phyloP scores from a whole-genome alignment of 768 basidiomycete genomes.

The Leccinum barrowsii region DNA sequence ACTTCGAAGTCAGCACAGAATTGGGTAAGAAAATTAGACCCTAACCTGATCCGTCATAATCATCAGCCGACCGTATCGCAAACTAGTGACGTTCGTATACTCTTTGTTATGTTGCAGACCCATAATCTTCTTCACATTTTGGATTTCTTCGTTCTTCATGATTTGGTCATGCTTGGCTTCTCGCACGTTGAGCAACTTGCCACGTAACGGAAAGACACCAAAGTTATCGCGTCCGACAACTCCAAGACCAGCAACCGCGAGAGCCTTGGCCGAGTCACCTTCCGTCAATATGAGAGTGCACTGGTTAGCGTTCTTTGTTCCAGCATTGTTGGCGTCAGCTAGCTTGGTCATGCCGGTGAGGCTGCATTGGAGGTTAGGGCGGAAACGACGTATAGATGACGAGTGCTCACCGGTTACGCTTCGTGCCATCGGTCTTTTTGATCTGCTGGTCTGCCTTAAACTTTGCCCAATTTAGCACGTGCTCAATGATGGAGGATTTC shows the following conservation, averaged over 20 bases:
- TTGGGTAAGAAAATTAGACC: not conserved
- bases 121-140: constrained; percentile 97
- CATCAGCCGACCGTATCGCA: constrained; percentile 95
- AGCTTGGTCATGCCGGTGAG: constrained; percentile 90
- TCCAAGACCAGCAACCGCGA: constrained; percentile 90
- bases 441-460: constrained; percentile 95
- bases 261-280: constrained; percentile 97
- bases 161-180: constrained; percentile 96
- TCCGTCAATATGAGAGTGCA: constrained; percentile 98
- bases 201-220: constrained; percentile 96
- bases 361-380: constrained; percentile 37
- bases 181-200: constrained; percentile 94
- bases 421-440: constrained; percentile 93
- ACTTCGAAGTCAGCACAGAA: not conserved
- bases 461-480: constrained; percentile 93
- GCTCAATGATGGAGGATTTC: constrained; percentile 88
- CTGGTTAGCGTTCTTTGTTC: constrained; percentile 69
- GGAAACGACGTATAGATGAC: not conserved
- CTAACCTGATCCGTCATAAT: constrained; percentile 98
- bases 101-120: constrained; percentile 93
- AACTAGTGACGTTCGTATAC: constrained; percentile 59
- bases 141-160: constrained; percentile 97
- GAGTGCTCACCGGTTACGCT: constrained; percentile 68
- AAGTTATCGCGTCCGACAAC: constrained; percentile 97
- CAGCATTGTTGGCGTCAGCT: constrained; percentile 96